Base-by-base conservation (phyloP, 768 basidiomycete genomes). In the Lactifluus echinatus region DNA sequence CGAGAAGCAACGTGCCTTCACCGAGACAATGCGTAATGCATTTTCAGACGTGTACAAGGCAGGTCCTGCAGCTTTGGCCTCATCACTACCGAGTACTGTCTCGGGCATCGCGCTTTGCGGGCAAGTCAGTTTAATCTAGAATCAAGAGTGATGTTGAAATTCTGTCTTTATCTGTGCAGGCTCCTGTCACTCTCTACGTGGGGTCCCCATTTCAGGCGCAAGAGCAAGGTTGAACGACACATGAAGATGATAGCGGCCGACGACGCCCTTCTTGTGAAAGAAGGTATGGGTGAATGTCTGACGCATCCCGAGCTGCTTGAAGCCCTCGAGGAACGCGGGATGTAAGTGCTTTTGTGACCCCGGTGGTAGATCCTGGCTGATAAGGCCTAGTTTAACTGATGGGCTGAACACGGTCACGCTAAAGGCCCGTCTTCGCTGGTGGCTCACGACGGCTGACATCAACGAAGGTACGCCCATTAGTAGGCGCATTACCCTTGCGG, bases 271-370 rank as follows among this genome's bases (percentile, higher is more conserved):
- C 70, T 92, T 40, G 63, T 73, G 14, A 73, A 73, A 34, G 84
- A 85, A 63, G 73, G 71, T 29, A 63, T 70, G 31, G 73, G 74
- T 2, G 67, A 70, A 23, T 64, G 67, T 31, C 68, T 93, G 44
- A 78, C 79, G 2, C 66, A 72, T 19, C 72, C 73, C 3, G 85
- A 85, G 61, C 71, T 90, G 6, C 72, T 75, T 28, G 79, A 87
- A 54, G 84, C 87, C 3, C 74, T 92, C 14, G 73, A 79, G 57
- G 89, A 90, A 68, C 83, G 90, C 57, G 90, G 86, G 64, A 76
- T 90, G 89, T 91, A 67, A 67, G 87, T 76, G 17, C 15, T 37
- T 17, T 19, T 5, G 4, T 11, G n/a, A 8, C 28, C 29, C 40
- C 29, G 26, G 21, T 29, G 21, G 33, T 23, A 23, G 33, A 51